These are phyloP conservation scores for Solanum corneliomulleri DNA, from an alignment of 257 asterid species.

Conservation along the genomic window DNA sequence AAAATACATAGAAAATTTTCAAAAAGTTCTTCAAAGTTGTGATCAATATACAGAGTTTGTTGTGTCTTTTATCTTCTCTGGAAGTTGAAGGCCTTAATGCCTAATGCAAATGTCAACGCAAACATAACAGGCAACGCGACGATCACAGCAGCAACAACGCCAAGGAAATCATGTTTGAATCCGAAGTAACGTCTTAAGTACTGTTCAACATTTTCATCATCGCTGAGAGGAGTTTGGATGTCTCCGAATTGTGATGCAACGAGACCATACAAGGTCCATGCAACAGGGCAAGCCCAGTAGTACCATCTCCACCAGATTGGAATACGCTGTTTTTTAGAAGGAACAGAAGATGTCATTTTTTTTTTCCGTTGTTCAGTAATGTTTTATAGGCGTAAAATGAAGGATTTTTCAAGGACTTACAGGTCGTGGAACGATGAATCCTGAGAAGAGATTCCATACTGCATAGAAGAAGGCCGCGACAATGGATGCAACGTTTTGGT, in stretches of 20 bases:
- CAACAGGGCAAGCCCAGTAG: conserved; percentile 54
- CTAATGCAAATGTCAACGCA: neutral
- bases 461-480: neutral
- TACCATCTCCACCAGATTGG: conserved; percentile 91
- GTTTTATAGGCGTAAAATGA: neutral
- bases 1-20: neutral
- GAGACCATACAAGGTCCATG: conserved; percentile 60
- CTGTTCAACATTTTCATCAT: neutral
- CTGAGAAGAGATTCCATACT: neutral
- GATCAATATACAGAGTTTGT: neutral
- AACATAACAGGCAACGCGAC: neutral
- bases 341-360: neutral
- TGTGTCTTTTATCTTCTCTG: neutral
- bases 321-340: conserved; percentile 30
- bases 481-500: neutral
- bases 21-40: neutral
- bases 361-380: neutral
- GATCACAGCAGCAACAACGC: neutral
- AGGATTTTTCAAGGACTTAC: neutral
- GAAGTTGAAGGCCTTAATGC: neutral
- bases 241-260: conserved; percentile 62
- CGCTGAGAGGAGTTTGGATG: neutral
- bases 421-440: neutral
- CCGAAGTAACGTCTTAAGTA: neutral
- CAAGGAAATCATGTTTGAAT: neutral